Evolutionary conservation across 2,329 filamentous ascomycete species (phyloP).

Genomic region (Colletotrichum noveboracense): DNA sequence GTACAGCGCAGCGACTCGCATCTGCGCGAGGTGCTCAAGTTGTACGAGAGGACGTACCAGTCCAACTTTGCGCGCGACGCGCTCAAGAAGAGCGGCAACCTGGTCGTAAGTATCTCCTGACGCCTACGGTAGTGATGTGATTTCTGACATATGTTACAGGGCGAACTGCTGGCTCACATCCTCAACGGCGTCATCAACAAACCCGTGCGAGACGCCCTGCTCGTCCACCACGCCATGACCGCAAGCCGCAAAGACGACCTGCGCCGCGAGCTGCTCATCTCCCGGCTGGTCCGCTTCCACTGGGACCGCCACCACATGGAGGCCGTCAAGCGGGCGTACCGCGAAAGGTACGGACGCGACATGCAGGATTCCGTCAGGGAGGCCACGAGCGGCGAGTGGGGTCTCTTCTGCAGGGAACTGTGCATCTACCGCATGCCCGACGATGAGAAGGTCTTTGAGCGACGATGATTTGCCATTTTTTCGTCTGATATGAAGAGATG

Average conservation of each 20-base stretch:
- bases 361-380: conserved; percentile 81
- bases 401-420: conserved; percentile 75
- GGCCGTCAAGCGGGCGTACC: conserved; percentile 80
- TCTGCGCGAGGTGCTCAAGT: conserved; percentile 76
- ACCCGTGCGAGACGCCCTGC: conserved; percentile 88
- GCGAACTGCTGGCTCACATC: conserved; percentile 92
- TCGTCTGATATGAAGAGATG: background rate
- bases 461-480: conserved; percentile 8
- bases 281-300: conserved; percentile 85
- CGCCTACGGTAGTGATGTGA: background rate
- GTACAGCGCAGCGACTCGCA: conserved; percentile 82
- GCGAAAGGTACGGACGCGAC: conserved; percentile 74
- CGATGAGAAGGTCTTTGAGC: conserved; percentile 60
- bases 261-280: conserved; percentile 86
- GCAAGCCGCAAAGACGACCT: conserved; percentile 73
- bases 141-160: conserved; percentile 56
- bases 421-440: conserved; percentile 67
- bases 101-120: conserved; percentile 73
- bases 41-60: conserved; percentile 76
- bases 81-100: conserved; percentile 85
- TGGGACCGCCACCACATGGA: conserved; percentile 89
- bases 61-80: conserved; percentile 89
- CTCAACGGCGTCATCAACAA: conserved; percentile 97
- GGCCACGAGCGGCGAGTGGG: conserved; percentile 78
- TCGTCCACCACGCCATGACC: conserved; percentile 88